Percentiles rank a stretch among this genome's conserved stretches.
These are phyloP conservation scores for Monascus ruber DNA, from an alignment of 2,329 filamentous ascomycete genomes.

Conservation along the genomic window DNA sequence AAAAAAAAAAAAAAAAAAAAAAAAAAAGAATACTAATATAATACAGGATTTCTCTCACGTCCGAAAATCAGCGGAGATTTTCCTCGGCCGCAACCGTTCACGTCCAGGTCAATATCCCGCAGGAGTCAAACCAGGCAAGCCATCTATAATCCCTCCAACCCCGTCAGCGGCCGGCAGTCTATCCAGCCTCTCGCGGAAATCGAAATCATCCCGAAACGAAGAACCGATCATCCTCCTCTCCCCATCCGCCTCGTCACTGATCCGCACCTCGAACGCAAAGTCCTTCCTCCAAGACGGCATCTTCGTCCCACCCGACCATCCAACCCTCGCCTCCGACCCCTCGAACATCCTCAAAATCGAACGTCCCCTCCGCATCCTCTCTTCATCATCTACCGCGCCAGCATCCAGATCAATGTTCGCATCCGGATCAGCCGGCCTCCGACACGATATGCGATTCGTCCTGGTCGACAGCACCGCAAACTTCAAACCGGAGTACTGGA, in stretches of 20 bases:
- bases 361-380: constrained; percentile 54
- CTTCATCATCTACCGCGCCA: constrained; percentile 16
- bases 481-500: constrained; percentile 98
- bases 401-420: constrained; percentile 1
- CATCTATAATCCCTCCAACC: constrained; percentile 20
- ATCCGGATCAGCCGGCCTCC: constrained; percentile 12
- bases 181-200: constrained; percentile 31
- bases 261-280: constrained; percentile 93
- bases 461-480: constrained; percentile 85
- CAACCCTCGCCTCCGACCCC: constrained; percentile 48
- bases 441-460: constrained; percentile 77
- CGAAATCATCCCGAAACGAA: constrained; percentile 37
- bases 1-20: too few species aligned
- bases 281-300: constrained; percentile 78
- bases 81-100: constrained; percentile 49
- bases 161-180: constrained; percentile 28
- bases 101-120: constrained; percentile 25
- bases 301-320: constrained; percentile 63
- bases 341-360: constrained; percentile 77
- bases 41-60: constrained; percentile 83
- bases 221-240: constrained; percentile 95
- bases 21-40: background rate
- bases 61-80: constrained; percentile 69
- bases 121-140: constrained; percentile 21
- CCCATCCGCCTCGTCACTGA: constrained; percentile 83